These are phyloP conservation scores for Debaryomyces nepalensis DNA, from an alignment of 1,139 yeast genomes.

Conservation along the genomic window DNA sequence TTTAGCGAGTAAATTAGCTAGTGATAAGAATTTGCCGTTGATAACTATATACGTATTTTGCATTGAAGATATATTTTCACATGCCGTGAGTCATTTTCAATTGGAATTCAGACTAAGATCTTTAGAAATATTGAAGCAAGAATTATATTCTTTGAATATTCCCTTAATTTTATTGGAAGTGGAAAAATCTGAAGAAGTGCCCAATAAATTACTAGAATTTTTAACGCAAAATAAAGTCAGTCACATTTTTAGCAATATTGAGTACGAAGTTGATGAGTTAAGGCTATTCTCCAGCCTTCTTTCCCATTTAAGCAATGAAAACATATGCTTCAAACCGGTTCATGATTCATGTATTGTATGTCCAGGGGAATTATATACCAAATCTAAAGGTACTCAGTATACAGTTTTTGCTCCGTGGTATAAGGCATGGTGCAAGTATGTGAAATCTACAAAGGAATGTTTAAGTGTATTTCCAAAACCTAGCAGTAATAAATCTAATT, in stretches of 20 bases:
- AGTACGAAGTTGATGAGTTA: slow-evolving; percentile 59
- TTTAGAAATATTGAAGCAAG: slow-evolving; percentile 31
- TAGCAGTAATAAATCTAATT: background rate
- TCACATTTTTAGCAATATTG: slow-evolving; percentile 47
- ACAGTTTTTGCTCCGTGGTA: slow-evolving; percentile 61
- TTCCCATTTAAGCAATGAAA: slow-evolving; percentile 19
- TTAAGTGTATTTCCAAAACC: slow-evolving; percentile 5
- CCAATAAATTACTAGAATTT: slow-evolving; percentile 28
- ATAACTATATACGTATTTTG: slow-evolving; percentile 46
- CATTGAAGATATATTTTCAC: slow-evolving; percentile 44
- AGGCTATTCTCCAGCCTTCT: slow-evolving; percentile 36
- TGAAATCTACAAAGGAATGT: slow-evolving; percentile 19
- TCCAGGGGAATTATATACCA: slow-evolving; percentile 48
- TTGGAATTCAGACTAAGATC: slow-evolving; percentile 41
- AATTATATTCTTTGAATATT: slow-evolving; percentile 38
- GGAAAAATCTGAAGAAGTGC: slow-evolving; percentile 28
- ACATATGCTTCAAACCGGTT: slow-evolving; percentile 30
- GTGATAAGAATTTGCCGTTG: slow-evolving; percentile 29
- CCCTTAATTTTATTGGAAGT: slow-evolving; percentile 43
- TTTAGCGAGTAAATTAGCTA: slow-evolving; percentile 36
- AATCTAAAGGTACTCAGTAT: slow-evolving; percentile 49
- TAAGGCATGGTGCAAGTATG: slow-evolving; percentile 46
- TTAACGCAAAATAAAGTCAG: slow-evolving; percentile 29
- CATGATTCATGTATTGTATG: slow-evolving; percentile 55
- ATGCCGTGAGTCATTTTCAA: slow-evolving; percentile 48